phyloP scores from a whole-genome alignment of 805 yeast genomes.

The Yarrowia divulgata region DNA sequence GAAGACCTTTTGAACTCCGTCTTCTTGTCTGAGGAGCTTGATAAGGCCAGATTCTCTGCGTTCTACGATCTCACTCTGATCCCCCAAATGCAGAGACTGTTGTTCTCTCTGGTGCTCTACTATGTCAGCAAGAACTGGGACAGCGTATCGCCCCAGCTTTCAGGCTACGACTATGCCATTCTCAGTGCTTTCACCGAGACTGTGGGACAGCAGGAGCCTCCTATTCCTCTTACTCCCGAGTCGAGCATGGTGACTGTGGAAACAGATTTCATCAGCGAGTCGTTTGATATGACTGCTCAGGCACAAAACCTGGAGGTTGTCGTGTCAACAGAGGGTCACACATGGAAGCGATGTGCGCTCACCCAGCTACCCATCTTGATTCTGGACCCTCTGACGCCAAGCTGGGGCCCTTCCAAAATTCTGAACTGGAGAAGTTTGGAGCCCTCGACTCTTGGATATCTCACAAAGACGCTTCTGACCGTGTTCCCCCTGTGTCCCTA shows the following conservation, averaged over 20 bases:
- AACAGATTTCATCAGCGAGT: slow-evolving; percentile 29
- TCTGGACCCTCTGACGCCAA: slow-evolving; percentile 36
- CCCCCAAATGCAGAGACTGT: slow-evolving; percentile 28
- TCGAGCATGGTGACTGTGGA: not conserved
- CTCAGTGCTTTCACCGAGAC: slow-evolving; percentile 3
- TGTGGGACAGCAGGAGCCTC: slow-evolving; percentile 16
- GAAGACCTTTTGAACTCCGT: slow-evolving; percentile 17
- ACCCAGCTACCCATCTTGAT: slow-evolving; percentile 28
- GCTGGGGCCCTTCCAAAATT: slow-evolving; percentile 37
- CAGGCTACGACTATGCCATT: slow-evolving; percentile 29
- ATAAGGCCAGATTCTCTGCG: slow-evolving; percentile 27
- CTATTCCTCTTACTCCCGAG: slow-evolving; percentile 16
- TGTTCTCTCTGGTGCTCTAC: slow-evolving; percentile 19
- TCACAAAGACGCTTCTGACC: slow-evolving; percentile 24
- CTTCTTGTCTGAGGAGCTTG: slow-evolving; percentile 16
- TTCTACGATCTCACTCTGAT: slow-evolving; percentile 30
- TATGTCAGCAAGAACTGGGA: slow-evolving; percentile 36
- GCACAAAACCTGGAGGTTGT: slow-evolving; percentile 24
- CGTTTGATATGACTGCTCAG: slow-evolving; percentile 9
- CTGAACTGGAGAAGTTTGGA: slow-evolving; percentile 35
- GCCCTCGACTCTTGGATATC: slow-evolving; percentile 16
- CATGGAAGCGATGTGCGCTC: slow-evolving; percentile 30
- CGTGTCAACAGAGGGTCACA: slow-evolving; percentile 19
- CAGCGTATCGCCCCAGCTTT: not conserved
- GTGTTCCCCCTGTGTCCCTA: slow-evolving; percentile 31